Conservation (phyloP, 768 basidiomycete species). For the Psilocybe sp. region DNA sequence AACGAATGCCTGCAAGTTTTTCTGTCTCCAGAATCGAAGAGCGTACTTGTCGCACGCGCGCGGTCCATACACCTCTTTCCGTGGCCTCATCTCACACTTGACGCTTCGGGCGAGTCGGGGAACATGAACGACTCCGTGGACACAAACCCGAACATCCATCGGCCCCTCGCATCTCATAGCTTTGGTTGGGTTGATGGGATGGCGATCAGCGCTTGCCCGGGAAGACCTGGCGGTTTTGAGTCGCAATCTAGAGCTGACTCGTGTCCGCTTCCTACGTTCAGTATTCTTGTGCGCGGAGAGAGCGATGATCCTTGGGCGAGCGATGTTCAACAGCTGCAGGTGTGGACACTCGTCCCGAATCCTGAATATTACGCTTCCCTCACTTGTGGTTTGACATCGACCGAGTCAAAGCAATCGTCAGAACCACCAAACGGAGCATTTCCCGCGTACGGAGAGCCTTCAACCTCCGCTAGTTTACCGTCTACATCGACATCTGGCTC, state of each 20-base stretch:
- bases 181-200: constrained; percentile 72
- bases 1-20: constrained; percentile 54
- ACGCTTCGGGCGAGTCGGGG: no score
- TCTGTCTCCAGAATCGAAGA: constrained; percentile 32
- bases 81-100: constrained; percentile 34
- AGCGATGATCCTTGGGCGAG: constrained; percentile 61
- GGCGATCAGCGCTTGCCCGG: constrained; percentile 27
- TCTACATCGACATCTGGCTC: no score
- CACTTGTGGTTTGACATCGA: no score
- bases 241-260: not conserved
- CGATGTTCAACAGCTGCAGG: constrained; percentile 43
- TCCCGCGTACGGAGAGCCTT: no score
- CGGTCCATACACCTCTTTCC: constrained; percentile 57
- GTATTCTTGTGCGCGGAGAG: constrained; percentile 56
- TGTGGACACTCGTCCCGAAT: constrained; percentile 47
- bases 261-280: constrained; percentile 24
- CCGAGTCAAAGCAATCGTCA: not conserved
- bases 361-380: constrained; percentile 14
- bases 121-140: constrained; percentile 1
- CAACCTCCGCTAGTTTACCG: no score
- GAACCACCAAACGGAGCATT: not conserved
- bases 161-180: constrained; percentile 40
- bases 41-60: constrained; percentile 57
- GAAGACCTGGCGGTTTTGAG: constrained; percentile 1
- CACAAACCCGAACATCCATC: constrained; percentile 22